Conservation (phyloP, 2,329 filamentous ascomycete genomes). For the Pleomassaria siparia region DNA sequence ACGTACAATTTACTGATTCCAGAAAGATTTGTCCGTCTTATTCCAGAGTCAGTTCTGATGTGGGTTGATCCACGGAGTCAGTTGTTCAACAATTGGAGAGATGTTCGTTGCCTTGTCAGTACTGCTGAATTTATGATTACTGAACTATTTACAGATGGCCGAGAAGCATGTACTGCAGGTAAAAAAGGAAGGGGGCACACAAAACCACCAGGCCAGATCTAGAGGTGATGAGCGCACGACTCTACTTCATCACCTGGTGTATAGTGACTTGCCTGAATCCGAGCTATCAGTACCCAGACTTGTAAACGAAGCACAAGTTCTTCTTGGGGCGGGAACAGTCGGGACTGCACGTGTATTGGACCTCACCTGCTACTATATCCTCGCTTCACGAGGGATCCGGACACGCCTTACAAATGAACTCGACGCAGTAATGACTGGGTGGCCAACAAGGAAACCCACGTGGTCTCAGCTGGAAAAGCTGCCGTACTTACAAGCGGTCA, state of each 20-base stretch:
- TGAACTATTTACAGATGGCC: neutral
- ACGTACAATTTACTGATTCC: too few species aligned
- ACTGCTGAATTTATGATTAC: too few species aligned
- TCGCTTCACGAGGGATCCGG: conserved; percentile 3
- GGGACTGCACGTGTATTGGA: conserved; percentile 8
- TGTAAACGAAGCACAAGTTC: conserved; percentile 24
- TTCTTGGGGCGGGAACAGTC: conserved; percentile 15
- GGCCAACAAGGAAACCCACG: conserved; percentile 7
- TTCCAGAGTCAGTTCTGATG: too few species aligned
- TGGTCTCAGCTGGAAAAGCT: conserved; percentile 13
- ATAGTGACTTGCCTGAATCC: conserved; percentile 19
- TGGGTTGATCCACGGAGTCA: too few species aligned
- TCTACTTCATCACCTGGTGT: conserved; percentile 32
- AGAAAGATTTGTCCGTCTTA: too few species aligned
- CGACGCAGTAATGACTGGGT: conserved; percentile 4
- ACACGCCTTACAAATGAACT: conserved; percentile 8
- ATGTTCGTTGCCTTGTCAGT: too few species aligned
- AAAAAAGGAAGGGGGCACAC: too few species aligned
- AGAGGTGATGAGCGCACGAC: conserved; percentile 7
- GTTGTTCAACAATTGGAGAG: too few species aligned
- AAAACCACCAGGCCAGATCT: too few species aligned
- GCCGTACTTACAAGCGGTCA: conserved; percentile 10
- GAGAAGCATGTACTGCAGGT: too few species aligned
- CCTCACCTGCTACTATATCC: conserved; percentile 12
- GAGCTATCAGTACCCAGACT: conserved; percentile 19